Conservation (phyloP, 192 early-diverging fungal species). For the Coemansia asiatica region DNA sequence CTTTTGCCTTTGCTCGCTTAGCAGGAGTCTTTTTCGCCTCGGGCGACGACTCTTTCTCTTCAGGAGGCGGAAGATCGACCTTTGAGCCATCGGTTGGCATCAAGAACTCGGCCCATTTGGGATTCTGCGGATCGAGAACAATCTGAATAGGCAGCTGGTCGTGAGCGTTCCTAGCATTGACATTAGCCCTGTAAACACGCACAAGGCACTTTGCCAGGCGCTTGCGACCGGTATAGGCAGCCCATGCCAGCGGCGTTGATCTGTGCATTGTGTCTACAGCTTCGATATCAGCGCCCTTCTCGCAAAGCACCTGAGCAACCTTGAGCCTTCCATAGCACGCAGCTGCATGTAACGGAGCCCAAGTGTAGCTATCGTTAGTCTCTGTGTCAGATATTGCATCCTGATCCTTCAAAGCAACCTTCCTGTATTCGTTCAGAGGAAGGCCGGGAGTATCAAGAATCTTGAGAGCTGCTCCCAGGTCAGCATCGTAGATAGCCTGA, state of each 20-base stretch:
- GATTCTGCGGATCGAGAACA: constrained; percentile 62
- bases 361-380: constrained; percentile 69
- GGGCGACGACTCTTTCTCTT: constrained; percentile 8
- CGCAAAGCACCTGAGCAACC: constrained; percentile 67
- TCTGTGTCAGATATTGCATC: constrained; percentile 44
- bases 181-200: constrained; percentile 73
- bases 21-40: constrained; percentile 30
- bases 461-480: constrained; percentile 30
- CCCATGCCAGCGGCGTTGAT: constrained; percentile 87
- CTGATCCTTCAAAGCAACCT: constrained; percentile 50
- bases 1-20: constrained; percentile 19
- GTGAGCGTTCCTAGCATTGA: constrained; percentile 70
- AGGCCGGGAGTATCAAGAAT: constrained; percentile 38
- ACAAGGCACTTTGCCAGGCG: constrained; percentile 72
- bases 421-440: constrained; percentile 39
- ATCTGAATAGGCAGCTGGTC: constrained; percentile 81
- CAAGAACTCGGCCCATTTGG: constrained; percentile 52
- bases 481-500: constrained; percentile 51
- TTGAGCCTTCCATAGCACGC: constrained; percentile 75
- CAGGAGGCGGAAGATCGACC: constrained; percentile 29
- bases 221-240: constrained; percentile 76
- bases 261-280: constrained; percentile 81
- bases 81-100: constrained; percentile 48
- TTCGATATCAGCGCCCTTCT: constrained; percentile 76
- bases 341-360: constrained; percentile 85